A percentile compares a stretch with the other conserved stretches of the same genome.
phyloP scores from a whole-genome alignment of 2,329 filamentous ascomycete genomes.

The Biscogniauxia marginata region DNA sequence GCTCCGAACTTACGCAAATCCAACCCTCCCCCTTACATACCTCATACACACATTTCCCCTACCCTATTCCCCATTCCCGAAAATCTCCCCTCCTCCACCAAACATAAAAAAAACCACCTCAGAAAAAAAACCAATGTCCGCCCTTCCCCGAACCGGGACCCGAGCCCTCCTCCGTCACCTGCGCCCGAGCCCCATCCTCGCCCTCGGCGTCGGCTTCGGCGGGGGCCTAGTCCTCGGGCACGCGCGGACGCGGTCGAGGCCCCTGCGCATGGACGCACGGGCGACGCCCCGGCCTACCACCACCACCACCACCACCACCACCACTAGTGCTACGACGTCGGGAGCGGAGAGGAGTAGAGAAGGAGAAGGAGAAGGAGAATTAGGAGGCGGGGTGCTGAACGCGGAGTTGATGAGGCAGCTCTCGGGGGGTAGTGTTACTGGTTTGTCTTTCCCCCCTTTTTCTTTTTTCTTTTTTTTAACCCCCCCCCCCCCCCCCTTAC shows the following conservation, averaged over 20 bases:
- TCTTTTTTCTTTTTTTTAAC: background rate
- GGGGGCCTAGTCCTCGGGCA: slow-evolving; percentile 8
- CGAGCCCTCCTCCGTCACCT: slow-evolving; percentile 16
- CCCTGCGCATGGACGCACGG: slow-evolving; percentile 24
- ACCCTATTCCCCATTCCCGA: no score
- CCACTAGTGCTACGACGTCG: no score
- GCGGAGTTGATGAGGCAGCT: slow-evolving; percentile 46
- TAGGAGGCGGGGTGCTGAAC: slow-evolving; percentile 22
- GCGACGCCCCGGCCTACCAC: slow-evolving; percentile 13
- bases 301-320: no score
- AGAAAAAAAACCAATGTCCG: slow-evolving; percentile 15
- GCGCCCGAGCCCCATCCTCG: slow-evolving; percentile 34
- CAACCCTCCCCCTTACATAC: no score
- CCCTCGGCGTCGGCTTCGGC: slow-evolving; percentile 32
- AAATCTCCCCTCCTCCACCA: background rate
- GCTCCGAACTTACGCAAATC: no score
- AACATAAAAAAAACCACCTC: background rate
- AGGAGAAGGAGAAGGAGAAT: no score
- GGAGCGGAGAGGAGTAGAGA: no score
- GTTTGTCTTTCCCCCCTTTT: slow-evolving; percentile 31
- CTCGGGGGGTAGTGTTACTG: slow-evolving; percentile 54
- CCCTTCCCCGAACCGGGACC: no score
- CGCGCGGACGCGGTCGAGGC: slow-evolving; percentile 11
- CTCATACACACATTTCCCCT: no score
- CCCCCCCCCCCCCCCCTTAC: background rate